Percentiles rank a stretch among this genome's conserved stretches.
phyloP scores from a whole-genome alignment of 495 filamentous ascomycete species.

The Viridothelium virens region DNA sequence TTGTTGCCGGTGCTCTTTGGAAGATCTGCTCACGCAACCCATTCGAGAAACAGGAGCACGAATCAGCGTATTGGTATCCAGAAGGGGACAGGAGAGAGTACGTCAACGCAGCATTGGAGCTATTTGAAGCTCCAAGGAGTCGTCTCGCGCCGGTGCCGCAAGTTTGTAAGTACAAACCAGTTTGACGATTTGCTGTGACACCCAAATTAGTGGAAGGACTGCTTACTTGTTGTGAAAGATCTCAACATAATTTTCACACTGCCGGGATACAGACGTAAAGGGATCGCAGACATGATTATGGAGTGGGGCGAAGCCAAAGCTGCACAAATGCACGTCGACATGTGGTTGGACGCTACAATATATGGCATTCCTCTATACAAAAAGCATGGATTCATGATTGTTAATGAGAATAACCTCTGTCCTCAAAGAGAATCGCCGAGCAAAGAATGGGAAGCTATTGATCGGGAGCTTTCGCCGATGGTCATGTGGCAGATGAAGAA shows the following conservation, averaged over 20 bases:
- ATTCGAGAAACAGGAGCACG: conserved; percentile 4
- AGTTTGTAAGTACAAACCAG: conserved; percentile 8
- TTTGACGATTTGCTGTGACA: no score
- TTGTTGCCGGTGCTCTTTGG: conserved; percentile 12
- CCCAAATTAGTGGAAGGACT: no score
- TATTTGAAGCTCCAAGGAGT: conserved; percentile 8
- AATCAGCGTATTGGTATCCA: conserved; percentile 12
- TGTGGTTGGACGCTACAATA: conserved; percentile 13
- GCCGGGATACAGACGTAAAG: conserved; percentile 11
- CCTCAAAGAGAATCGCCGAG: conserved; percentile 2
- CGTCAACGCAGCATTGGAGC: conserved; percentile 8
- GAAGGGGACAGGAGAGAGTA: not conserved
- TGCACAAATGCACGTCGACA: not conserved
- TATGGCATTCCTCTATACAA: conserved; percentile 12
- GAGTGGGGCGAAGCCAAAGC: conserved; percentile 13
- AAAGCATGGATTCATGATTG: conserved; percentile 6
- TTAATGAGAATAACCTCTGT: conserved; percentile 19
- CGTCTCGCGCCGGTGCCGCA: conserved; percentile 4
- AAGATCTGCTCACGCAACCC: conserved; percentile 11
- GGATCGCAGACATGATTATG: conserved; percentile 4
- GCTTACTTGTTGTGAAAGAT: not conserved
- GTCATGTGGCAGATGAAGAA: not conserved
- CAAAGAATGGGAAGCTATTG: conserved; percentile 8
- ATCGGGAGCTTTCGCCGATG: not conserved
- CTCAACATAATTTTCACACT: conserved; percentile 16